Base-by-base conservation (phyloP, 2,329 filamentous ascomycete species). In the Colletotrichum filicis region DNA sequence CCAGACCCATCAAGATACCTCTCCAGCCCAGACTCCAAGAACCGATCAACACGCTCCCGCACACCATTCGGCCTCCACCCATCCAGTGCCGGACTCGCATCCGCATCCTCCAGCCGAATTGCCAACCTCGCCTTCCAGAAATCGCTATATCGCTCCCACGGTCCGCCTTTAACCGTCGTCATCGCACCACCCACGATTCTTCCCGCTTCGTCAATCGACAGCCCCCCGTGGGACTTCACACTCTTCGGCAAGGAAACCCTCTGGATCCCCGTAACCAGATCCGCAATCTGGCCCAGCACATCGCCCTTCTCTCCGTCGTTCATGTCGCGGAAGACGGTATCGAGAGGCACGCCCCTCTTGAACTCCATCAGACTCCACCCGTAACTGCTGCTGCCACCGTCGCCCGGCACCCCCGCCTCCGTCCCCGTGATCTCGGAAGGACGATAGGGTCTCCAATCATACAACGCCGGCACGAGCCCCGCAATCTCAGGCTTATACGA, bases 361-460 rank as follows among this genome's bases (percentile, higher is more conserved):
- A 76, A 75, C 52, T 80, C 78, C 11, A 64, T 64, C 19, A 80
- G 49, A 0, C 68, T 76, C 78, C 79, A 80, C 1, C 77, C 76
- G 19, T 77, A 76, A 0, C 67, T 12, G 3, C 32, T 65, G 5
- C 37, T 8, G 37, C 37, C 16, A 8, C 28, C 28, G 1, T 28
- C 28, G 28, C 28, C 28, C 28, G 28, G 28, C 6, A 28, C 28
- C 28, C 28, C 28, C 5, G 12, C 35, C 16, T 8, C 37, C 16
- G 2, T 42, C 37, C 19, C 37, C 37, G 37, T 7, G 37, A 24
- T 7, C 24, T 75, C 74, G 1, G 68, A 60, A 11, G 49, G 49
- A 8, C 22, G 16, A 19, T 37, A 1, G 4, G 68, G 14, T 19
- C 22, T 28, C 78, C 78, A 76, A 14, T 76, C 78, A 16, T 76